These are phyloP conservation scores for Pseudopithomyces chartarum DNA, from an alignment of 2,329 filamentous ascomycete genomes.

Conservation along the genomic window DNA sequence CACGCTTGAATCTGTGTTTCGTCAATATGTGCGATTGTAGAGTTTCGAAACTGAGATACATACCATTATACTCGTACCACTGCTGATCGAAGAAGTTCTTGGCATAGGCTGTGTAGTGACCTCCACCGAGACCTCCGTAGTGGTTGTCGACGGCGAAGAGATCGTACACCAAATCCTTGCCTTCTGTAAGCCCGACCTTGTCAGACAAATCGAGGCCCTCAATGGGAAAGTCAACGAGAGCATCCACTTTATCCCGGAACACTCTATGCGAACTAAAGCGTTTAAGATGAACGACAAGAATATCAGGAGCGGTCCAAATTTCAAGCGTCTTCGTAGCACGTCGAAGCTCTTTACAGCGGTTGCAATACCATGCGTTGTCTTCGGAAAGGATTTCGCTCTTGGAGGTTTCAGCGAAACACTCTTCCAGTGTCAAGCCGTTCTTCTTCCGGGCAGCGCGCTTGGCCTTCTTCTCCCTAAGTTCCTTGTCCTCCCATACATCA, in stretches of 20 bases:
- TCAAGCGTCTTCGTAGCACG: slow-evolving; percentile 96
- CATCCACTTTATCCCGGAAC: slow-evolving; percentile 88
- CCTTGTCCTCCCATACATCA: slow-evolving; percentile 61
- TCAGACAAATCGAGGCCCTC: slow-evolving; percentile 82
- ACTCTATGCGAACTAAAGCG: slow-evolving; percentile 85
- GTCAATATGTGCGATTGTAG: slow-evolving; percentile 46
- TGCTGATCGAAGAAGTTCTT: slow-evolving; percentile 87
- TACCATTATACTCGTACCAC: slow-evolving; percentile 98
- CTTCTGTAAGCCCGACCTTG: slow-evolving; percentile 78
- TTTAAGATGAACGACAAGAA: slow-evolving; percentile 93
- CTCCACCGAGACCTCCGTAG: slow-evolving; percentile 88
- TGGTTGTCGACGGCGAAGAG: slow-evolving; percentile 96
- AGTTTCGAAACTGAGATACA: slow-evolving; percentile 1
- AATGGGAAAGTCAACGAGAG: slow-evolving; percentile 87
- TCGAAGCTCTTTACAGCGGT: slow-evolving; percentile 89
- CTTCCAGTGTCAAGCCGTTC: slow-evolving; percentile 80
- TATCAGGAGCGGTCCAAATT: slow-evolving; percentile 95
- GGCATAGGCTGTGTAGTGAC: slow-evolving; percentile 93
- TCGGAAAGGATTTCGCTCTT: slow-evolving; percentile 92
- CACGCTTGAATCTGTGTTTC: slow-evolving; percentile 71
- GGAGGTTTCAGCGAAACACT: slow-evolving; percentile 93
- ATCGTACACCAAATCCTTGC: slow-evolving; percentile 86
- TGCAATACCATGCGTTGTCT: slow-evolving; percentile 97
- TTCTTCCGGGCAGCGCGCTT: slow-evolving; percentile 69
- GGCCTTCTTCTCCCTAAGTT: slow-evolving; percentile 67